phyloP scores from a whole-genome alignment of 1,284 basidiomycete species.

The Irpex rosettiformis region DNA sequence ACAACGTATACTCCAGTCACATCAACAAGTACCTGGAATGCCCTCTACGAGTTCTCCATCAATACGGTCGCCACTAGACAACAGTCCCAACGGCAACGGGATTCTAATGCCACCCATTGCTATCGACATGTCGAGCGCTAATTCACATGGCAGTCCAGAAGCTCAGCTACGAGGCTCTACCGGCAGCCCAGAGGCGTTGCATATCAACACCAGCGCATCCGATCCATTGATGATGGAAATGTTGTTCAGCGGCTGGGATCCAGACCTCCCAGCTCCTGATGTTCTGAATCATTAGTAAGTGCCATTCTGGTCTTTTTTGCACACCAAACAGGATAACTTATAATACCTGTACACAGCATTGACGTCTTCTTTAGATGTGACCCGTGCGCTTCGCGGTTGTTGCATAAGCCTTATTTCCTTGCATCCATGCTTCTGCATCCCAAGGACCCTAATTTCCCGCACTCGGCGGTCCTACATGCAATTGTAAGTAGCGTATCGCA shows the following conservation, averaged over 20 bases:
- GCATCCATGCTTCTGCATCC: slow-evolving; percentile 73
- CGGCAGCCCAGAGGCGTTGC: slow-evolving; percentile 45
- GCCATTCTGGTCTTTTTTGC: slow-evolving; percentile 11
- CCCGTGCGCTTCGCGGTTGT: slow-evolving; percentile 74
- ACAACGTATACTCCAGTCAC: slow-evolving; percentile 24
- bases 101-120: slow-evolving; percentile 40
- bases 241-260: slow-evolving; percentile 75
- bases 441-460: slow-evolving; percentile 73
- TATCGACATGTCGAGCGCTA: slow-evolving; percentile 39
- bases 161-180: slow-evolving; percentile 44
- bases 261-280: slow-evolving; percentile 71
- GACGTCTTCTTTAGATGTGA: slow-evolving; percentile 81
- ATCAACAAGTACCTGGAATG: slow-evolving; percentile 22
- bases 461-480: slow-evolving; percentile 78
- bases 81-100: slow-evolving; percentile 24
- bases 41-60: slow-evolving; percentile 16
- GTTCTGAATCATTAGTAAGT: slow-evolving; percentile 72
- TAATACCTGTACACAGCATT: slow-evolving; percentile 43
- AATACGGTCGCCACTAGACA: slow-evolving; percentile 21
- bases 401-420: slow-evolving; percentile 78
- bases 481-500: slow-evolving; percentile 43
- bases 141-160: slow-evolving; percentile 40
- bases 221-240: slow-evolving; percentile 60
- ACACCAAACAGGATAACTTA: slow-evolving; percentile 11
- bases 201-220: slow-evolving; percentile 16